Percentiles rank a stretch among this genome's conserved stretches.
Evolutionary conservation across 352 stramenopile species (phyloP).

Genomic region (Phytophthora tubulina): DNA sequence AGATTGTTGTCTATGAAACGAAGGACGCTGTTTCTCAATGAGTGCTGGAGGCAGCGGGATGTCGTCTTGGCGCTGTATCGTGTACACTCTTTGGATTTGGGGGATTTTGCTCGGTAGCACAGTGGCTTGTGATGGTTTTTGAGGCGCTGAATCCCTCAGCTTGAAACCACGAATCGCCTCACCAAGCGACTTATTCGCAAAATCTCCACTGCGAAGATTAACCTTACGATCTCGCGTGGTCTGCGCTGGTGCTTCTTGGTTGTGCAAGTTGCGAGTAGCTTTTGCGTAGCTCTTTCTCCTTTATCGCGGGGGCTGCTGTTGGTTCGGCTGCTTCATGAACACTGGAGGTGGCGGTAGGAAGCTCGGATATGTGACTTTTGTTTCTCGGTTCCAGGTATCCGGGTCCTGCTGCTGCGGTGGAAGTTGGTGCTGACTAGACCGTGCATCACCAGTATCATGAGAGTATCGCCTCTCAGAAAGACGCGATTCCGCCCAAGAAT

Average conservation of each 20-base stretch:
- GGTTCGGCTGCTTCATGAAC: neutral
- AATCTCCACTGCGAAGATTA: slow-evolving; percentile 62
- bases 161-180: slow-evolving; percentile 68
- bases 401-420: slow-evolving; percentile 70
- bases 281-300: neutral
- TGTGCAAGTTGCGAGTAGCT: neutral
- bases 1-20: slow-evolving; percentile 19
- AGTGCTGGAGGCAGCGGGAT: slow-evolving; percentile 17
- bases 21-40: slow-evolving; percentile 19
- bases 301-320: neutral
- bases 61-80: slow-evolving; percentile 24
- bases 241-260: slow-evolving; percentile 2
- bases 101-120: slow-evolving; percentile 20
- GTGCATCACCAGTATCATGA: slow-evolving; percentile 10
- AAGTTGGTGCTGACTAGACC: slow-evolving; percentile 43
- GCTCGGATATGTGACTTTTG: neutral
- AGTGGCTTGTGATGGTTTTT: neutral
- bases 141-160: slow-evolving; percentile 42
- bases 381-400: slow-evolving; percentile 28
- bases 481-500: slow-evolving; percentile 18
- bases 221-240: slow-evolving; percentile 21
- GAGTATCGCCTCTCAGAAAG: slow-evolving; percentile 9
- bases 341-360: slow-evolving; percentile 10
- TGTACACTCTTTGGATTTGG: slow-evolving; percentile 26
- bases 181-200: slow-evolving; percentile 69